Conservation (phyloP, 805 yeast species). For the Candida sakaeoensis region DNA sequence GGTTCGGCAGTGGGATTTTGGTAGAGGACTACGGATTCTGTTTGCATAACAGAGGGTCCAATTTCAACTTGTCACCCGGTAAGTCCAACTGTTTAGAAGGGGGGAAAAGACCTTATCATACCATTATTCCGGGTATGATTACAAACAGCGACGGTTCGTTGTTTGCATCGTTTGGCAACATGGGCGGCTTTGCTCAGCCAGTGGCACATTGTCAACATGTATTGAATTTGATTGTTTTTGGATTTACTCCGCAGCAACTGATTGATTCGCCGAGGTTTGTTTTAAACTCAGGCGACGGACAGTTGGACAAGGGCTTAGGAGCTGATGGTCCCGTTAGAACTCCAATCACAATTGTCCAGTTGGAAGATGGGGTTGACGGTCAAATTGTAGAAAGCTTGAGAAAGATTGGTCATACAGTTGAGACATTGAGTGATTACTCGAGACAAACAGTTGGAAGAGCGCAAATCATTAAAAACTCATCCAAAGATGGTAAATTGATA, state of each 20-base stretch:
- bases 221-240: conserved; percentile 59
- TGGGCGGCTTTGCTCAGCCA: conserved; percentile 89
- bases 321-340: conserved; percentile 63
- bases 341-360: conserved; percentile 52
- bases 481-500: conserved; percentile 39
- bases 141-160: conserved; percentile 47
- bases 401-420: conserved; percentile 56
- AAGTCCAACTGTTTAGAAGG: conserved; percentile 62
- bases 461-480: conserved; percentile 58
- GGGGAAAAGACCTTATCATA: conserved; percentile 73
- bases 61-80: conserved; percentile 59
- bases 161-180: conserved; percentile 74
- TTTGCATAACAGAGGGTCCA: conserved; percentile 73
- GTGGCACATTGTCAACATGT: conserved; percentile 80
- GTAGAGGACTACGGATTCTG: conserved; percentile 65
- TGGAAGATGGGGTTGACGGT: conserved; percentile 62
- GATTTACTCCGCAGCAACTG: conserved; percentile 67
- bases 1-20: conserved; percentile 68
- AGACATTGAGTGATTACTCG: conserved; percentile 35
- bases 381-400: conserved; percentile 45
- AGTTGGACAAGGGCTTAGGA: conserved; percentile 52
- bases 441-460: conserved; percentile 62
- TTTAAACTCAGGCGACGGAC: conserved; percentile 49
- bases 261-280: conserved; percentile 74
- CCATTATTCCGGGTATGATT: conserved; percentile 79